These are phyloP conservation scores for Scolecobasidium constrictum DNA, from an alignment of 2,329 filamentous ascomycete genomes.

Conservation along the genomic window DNA sequence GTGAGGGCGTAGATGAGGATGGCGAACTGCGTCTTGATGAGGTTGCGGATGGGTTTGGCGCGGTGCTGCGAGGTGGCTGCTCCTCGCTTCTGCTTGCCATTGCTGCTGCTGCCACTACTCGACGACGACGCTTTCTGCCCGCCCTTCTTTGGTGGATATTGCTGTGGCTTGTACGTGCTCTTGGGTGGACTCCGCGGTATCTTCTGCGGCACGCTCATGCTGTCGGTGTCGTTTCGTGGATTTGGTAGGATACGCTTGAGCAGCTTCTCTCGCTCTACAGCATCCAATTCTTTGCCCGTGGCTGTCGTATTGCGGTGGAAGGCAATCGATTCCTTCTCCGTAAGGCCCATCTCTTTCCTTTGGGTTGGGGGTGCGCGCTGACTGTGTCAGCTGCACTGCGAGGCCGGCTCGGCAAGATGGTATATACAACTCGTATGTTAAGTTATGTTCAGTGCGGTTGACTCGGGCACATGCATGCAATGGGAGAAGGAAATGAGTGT, in stretches of 20 bases:
- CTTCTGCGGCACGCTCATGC: not conserved
- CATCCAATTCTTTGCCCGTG: conserved; percentile 2
- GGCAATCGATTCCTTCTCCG: conserved; percentile 12
- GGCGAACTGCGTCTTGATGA: conserved; percentile 53
- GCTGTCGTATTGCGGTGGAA: conserved; percentile 18
- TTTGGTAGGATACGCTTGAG: conserved; percentile 6
- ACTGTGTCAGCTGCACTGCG: no score
- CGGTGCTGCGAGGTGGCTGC: conserved; percentile 3
- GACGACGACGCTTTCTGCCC: not conserved
- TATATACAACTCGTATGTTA: no score
- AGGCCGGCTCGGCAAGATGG: no score
- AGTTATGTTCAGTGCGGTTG: no score
- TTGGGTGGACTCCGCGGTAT: not conserved
- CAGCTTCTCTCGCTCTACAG: conserved; percentile 10
- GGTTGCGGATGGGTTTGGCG: conserved; percentile 38
- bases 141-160: not conserved
- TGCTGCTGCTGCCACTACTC: not conserved
- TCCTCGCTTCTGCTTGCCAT: not conserved
- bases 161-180: not conserved
- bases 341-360: not conserved
- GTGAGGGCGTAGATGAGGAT: conserved; percentile 57
- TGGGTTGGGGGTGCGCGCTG: no score
- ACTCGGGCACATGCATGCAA: no score
- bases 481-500: no score
- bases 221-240: not conserved